Evolutionary conservation across 225 moss, liverwort and hornwort genomes (phyloP).

Genomic region (Pseudoscleropodium purum): DNA sequence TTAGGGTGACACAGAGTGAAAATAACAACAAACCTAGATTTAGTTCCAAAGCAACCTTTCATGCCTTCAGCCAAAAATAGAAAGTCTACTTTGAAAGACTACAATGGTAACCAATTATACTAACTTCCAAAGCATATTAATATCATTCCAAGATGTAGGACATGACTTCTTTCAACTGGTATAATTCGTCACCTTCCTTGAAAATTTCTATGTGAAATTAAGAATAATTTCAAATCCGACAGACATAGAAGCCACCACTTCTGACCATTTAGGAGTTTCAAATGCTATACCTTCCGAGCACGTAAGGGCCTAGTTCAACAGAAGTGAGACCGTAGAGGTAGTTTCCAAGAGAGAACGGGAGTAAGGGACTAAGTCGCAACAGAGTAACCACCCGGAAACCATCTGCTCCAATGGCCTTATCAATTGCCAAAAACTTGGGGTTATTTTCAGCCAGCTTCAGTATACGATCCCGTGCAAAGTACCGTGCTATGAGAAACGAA

Average conservation of each 20-base stretch:
- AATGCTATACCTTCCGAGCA: constrained; percentile 70
- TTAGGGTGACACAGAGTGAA: neutral
- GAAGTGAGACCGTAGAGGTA: constrained; percentile 94
- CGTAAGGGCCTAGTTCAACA: constrained; percentile 74
- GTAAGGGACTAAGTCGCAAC: constrained; percentile 88
- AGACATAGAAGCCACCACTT: neutral
- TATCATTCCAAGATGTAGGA: neutral
- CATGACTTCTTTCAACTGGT: neutral
- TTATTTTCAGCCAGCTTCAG: constrained; percentile 54
- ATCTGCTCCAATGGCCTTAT: constrained; percentile 91
- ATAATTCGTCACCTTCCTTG: neutral
- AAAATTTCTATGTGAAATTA: neutral
- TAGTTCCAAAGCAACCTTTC: neutral
- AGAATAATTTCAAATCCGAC: neutral
- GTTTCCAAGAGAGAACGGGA: constrained; percentile 92
- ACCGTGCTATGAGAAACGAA: constrained; percentile 81
- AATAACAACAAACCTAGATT: neutral
- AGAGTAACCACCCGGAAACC: constrained; percentile 90
- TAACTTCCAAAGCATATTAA: neutral
- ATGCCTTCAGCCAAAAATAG: neutral
- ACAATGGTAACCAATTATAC: neutral
- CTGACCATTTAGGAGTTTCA: neutral
- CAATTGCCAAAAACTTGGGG: constrained; percentile 85
- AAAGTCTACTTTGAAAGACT: neutral
- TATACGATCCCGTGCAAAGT: constrained; percentile 78